A percentile compares a stretch with the other conserved stretches of the same genome.
phyloP scores from a whole-genome alignment of 768 basidiomycete genomes.

The Pleurotus citrinopileatus region DNA sequence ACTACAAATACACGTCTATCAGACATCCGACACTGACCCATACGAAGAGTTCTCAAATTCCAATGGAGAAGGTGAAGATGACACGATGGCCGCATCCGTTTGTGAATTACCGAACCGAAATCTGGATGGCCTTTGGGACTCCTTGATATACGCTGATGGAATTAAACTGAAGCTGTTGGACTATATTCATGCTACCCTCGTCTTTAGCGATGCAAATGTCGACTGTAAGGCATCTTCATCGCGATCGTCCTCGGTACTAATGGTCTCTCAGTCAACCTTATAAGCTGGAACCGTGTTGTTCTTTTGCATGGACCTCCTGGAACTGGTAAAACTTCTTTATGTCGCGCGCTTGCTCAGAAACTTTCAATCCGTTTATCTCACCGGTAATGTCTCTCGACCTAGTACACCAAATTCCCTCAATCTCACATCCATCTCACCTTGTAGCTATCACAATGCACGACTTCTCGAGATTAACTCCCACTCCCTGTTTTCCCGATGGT shows the following conservation, averaged over 20 bases:
- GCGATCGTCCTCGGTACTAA: slow-evolving; percentile 7
- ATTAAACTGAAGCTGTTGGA: slow-evolving; percentile 88
- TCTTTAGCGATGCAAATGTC: slow-evolving; percentile 87
- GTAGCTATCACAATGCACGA: slow-evolving; percentile 81
- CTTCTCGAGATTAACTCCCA: slow-evolving; percentile 98
- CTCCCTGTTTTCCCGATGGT: slow-evolving; percentile 98
- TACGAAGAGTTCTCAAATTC: slow-evolving; percentile 73
- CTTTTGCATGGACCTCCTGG: slow-evolving; percentile 96
- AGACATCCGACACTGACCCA: slow-evolving; percentile 64
- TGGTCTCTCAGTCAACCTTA: slow-evolving; percentile 67
- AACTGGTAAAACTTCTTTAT: slow-evolving; percentile 95
- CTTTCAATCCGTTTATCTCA: slow-evolving; percentile 87
- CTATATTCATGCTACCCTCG: slow-evolving; percentile 91
- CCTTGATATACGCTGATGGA: slow-evolving; percentile 78
- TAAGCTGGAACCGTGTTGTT: slow-evolving; percentile 95
- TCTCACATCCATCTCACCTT: neutral
- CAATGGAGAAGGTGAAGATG: slow-evolving; percentile 41
- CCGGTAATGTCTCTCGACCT: slow-evolving; percentile 48
- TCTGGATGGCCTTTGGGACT: slow-evolving; percentile 94
- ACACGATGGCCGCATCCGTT: slow-evolving; percentile 85
- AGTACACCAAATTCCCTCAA: neutral
- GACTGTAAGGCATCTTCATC: slow-evolving; percentile 55
- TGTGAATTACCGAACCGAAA: slow-evolving; percentile 81
- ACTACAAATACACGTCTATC: slow-evolving; percentile 87
- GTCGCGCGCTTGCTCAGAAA: slow-evolving; percentile 93